Evolutionary conservation across 2,329 filamentous ascomycete species (phyloP).

Genomic region (Tolypocladium guangdongense): DNA sequence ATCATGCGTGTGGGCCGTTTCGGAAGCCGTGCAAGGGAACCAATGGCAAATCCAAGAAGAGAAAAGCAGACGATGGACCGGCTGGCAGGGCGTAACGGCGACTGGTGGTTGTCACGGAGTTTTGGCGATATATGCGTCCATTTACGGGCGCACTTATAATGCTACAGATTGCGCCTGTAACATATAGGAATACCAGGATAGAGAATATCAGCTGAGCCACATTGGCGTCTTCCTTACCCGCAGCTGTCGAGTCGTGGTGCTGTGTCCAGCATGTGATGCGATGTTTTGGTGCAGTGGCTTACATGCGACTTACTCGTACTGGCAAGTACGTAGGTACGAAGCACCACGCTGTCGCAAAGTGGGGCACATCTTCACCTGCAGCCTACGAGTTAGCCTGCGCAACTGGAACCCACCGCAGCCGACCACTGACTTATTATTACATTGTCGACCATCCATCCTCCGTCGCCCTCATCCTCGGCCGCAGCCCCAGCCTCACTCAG

Average conservation of each 20-base stretch:
- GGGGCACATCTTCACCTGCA: not conserved
- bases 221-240: not conserved
- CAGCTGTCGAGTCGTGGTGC: not conserved
- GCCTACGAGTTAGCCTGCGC: too few relatives aligned
- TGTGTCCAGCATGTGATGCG: not conserved
- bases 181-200: not conserved
- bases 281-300: not conserved
- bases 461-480: not conserved
- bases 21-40: not conserved
- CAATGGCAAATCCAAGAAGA: not conserved
- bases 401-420: not conserved
- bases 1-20: not conserved
- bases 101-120: not conserved
- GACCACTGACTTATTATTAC: too few relatives aligned
- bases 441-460: not conserved
- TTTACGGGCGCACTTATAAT: not conserved
- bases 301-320: not conserved
- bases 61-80: not conserved
- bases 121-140: not conserved
- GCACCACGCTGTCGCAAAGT: not conserved
- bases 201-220: not conserved
- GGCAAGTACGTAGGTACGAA: too few relatives aligned
- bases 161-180: not conserved
- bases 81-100: not conserved
- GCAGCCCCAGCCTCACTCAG: not conserved